Percentiles rank a stretch among this genome's conserved stretches.
These are phyloP conservation scores for Leptoxyphium fumago DNA, from an alignment of 2,329 filamentous ascomycete species.

Conservation along the genomic window DNA sequence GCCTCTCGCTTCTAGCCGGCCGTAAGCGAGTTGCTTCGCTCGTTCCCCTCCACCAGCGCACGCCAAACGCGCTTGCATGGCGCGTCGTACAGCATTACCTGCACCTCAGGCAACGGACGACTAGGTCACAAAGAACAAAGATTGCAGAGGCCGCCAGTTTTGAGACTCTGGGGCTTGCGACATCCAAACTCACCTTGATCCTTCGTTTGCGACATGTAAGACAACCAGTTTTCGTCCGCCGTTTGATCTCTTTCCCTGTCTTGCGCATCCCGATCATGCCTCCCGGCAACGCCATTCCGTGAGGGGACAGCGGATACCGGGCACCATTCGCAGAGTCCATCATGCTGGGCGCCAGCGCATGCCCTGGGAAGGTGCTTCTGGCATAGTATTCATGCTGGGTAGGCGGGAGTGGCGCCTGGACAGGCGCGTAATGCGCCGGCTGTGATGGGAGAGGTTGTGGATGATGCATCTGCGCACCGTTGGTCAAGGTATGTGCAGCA, in stretches of 20 bases:
- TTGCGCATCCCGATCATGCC: slow-evolving; percentile 49
- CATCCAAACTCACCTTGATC: slow-evolving; percentile 49
- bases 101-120: too few relatives aligned
- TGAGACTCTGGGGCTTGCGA: slow-evolving; percentile 1
- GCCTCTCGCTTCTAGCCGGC: not conserved
- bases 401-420: slow-evolving; percentile 10
- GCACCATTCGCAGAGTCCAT: slow-evolving; percentile 20
- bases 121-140: too few relatives aligned
- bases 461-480: slow-evolving; percentile 9
- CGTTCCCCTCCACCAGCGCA: not conserved
- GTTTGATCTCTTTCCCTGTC: slow-evolving; percentile 56
- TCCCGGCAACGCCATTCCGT: slow-evolving; percentile 29
- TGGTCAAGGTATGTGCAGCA: slow-evolving; percentile 8
- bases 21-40: not conserved
- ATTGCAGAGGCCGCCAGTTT: too few relatives aligned
- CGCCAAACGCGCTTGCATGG: not conserved
- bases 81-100: not conserved
- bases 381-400: slow-evolving; percentile 10
- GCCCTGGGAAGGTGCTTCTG: slow-evolving; percentile 10
- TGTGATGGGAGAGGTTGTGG: not conserved
- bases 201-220: slow-evolving; percentile 42
- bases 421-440: not conserved
- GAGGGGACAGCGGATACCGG: slow-evolving; percentile 42
- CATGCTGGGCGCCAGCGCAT: slow-evolving; percentile 10
- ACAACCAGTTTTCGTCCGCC: slow-evolving; percentile 46